Base-by-base conservation (phyloP, 805 yeast species). In the Kuraishia hungarica region DNA sequence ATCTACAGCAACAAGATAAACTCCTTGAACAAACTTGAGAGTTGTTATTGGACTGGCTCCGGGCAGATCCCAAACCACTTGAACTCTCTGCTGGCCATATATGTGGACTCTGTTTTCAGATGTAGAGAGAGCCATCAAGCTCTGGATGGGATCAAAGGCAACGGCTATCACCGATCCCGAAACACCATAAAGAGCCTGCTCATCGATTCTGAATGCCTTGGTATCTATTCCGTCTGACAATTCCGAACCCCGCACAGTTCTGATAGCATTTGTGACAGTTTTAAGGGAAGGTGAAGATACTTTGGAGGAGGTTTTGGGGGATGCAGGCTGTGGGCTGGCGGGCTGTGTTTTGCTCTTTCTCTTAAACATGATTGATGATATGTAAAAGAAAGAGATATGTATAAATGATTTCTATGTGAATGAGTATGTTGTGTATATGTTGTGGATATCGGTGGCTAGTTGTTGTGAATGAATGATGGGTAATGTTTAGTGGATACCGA, bases 111-210 rank as follows among this genome's bases (percentile, higher is more conserved):
- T 82, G 48, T 91, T 89, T 7, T 71, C 65, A 43, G 78, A 83
- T 0, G 97, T 90, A 2, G 91, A 86, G 0, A 90, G 72, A 0
- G 97, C 97, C 62, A 91, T 69, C 26, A 94, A 75, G 54, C 94
- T 82, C 68, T 94, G 99, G 1, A 89, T 84, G 2, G 96, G 96
- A 66, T 94, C 98, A 69, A 78, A 88, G 0, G 94, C 96, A 47
- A 83, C 65, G 0, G 89, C 82, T 39, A 81, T 72, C 8, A 88
- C 80, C 15, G 79, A 78, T 13, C 96, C 93, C 19, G 78, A 73
- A 39, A 86, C 64, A 1, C 94, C 94, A 62, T 80, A 84, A 6
- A 58, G 53, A 47, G 68, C 69, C 47, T 71, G 58, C 54, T 70
- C 72, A 51, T 66, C 68, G 20, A 72, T 52, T 7, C 61, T 60